Conservation (phyloP, 106 monocot genomes). For the Dendrobium catenatum region DNA sequence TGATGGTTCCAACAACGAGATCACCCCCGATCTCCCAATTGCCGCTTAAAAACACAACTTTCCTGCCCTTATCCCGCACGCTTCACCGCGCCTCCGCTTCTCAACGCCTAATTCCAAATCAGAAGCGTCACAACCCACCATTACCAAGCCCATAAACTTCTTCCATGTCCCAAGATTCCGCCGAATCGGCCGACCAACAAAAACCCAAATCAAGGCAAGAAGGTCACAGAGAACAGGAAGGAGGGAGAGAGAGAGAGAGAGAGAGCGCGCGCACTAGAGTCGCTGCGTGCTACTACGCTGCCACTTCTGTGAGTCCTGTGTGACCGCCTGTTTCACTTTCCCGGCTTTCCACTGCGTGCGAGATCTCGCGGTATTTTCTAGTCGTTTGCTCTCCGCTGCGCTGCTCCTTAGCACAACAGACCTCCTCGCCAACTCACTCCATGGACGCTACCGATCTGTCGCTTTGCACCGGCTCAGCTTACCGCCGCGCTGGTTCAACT, state of each 20-base stretch:
- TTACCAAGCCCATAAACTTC: not conserved
- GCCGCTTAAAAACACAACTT: not conserved
- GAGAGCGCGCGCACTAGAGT: not conserved
- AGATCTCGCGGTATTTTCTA: not conserved
- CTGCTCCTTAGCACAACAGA: not conserved
- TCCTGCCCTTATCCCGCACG: not conserved
- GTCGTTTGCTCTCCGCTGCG: not conserved
- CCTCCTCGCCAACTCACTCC: not conserved
- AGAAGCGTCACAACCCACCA: not conserved
- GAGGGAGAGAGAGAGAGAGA: not conserved
- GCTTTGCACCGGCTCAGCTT: not conserved
- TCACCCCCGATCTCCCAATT: not conserved
- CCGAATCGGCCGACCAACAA: not conserved
- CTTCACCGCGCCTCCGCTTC: not conserved
- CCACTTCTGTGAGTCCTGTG: not conserved
- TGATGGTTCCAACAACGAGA: not conserved
- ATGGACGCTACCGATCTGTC: not conserved
- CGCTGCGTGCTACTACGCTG: not conserved
- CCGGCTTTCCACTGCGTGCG: not conserved
- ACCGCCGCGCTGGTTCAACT: not conserved
- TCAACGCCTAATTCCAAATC: not conserved
- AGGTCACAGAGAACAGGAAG: no score
- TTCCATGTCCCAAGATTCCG: not conserved
- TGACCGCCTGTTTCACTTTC: not conserved
- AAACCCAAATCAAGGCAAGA: not conserved